Base-by-base conservation (phyloP, 345 rosid genomes). In the Populus pruinosa region DNA sequence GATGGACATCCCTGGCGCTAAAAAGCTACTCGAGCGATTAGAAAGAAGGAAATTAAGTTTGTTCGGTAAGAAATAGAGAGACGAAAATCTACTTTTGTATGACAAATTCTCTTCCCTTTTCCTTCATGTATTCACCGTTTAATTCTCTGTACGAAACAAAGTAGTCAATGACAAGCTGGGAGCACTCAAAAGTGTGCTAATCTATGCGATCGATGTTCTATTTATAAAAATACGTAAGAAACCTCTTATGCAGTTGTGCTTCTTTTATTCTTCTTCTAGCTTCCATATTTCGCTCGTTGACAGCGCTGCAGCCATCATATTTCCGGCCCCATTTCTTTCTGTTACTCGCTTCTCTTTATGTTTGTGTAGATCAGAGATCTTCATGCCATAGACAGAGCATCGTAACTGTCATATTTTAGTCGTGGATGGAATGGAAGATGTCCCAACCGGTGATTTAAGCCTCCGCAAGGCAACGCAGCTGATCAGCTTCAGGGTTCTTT, bases 1-100 rank as follows among this genome's bases (percentile, higher is more conserved):
- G 79, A 85, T 94, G 90, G 99, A 93, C 69, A 86, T 92, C 75
- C 94, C 98, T 0, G 97, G 98, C 72, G 83, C 98, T 0, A 96
- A 86, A 82, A 96, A 92, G 86, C 90, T 96, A 71, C 96, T 93
- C 0, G 97, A 93, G 78, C 85, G 91, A 56, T 67, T 96, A 77
- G 95, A 92, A 86, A 90, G 92, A 87, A 93, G 98, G 73, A 92
- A 86, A 77, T 55, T 96, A 64, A 87, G 89, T 77, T 78, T 96
- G 83, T 89, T 93, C 75, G 78, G 82, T 69, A 87, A 90, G 84
- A 93, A 93, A 88, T 91, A 88, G 79, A 68, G 71, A 33, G 53
- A 31, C 47, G 55, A 25, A 71, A 77, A 31, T 63, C 20, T 33
- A 41, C 47, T 77, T 53, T 49, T 80, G 84, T 80, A 70, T 76